A percentile compares a stretch with the other conserved stretches of the same genome.
Conservation (phyloP, 331 rosid species). For the Prunus yedoensis region DNA sequence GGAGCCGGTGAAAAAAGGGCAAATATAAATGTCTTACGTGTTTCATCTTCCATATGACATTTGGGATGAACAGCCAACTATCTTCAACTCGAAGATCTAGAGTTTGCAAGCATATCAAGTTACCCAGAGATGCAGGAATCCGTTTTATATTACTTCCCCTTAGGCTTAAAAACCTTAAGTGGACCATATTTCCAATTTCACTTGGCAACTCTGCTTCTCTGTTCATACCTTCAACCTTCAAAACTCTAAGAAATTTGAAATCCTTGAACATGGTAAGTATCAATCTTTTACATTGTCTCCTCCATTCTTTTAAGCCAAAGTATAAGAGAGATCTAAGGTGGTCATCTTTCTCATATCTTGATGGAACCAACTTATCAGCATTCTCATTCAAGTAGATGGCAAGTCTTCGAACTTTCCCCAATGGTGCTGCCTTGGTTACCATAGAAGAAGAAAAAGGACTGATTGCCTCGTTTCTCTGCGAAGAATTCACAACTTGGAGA, state of each 20-base stretch:
- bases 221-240: constrained; percentile 26
- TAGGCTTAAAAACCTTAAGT: constrained; percentile 24
- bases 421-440: background rate
- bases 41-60: constrained; percentile 36
- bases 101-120: constrained; percentile 32
- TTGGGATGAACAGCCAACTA: constrained; percentile 25
- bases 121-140: constrained; percentile 41
- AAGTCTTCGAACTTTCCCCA: constrained; percentile 41
- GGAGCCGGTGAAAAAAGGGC: constrained; percentile 4
- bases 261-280: background rate
- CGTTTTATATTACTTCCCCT: rapidly evolving
- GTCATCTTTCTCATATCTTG: background rate
- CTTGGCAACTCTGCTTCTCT: background rate
- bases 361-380: background rate
- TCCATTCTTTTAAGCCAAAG: background rate
- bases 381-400: constrained; percentile 26
- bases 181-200: constrained; percentile 44
- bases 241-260: constrained; percentile 18
- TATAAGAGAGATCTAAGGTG: background rate
- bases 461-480: background rate
- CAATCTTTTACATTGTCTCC: background rate
- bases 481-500: constrained; percentile 25
- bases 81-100: no score
- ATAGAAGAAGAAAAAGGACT: background rate
- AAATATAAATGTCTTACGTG: constrained; percentile 58